Evolutionary conservation across 2,329 filamentous ascomycete species (phyloP), one percentile per base, ranked within the genome.

Genomic region (Penicillium freii): DNA sequence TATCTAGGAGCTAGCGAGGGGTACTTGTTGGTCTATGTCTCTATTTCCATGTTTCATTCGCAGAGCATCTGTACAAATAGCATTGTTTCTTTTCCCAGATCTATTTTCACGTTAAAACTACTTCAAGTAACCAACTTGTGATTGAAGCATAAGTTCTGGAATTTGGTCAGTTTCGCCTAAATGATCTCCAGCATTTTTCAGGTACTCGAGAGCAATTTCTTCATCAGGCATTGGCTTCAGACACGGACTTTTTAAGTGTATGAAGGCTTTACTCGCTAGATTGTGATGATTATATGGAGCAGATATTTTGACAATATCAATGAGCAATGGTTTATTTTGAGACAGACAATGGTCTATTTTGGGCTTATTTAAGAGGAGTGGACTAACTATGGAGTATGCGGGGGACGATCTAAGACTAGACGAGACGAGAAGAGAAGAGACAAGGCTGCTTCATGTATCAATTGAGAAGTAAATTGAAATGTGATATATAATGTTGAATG

Each of bases 1-100:
- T 55, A 51, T 51, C 47, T 61, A 56, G 44, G 51, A 51, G 40
- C 48, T 38, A 54, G 50, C 46, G 50, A 51, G 59, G 54, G 42
- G 54, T 44, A 56, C 38, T 47, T 56, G 45, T 50, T 61, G 57
- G 54, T 39, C 49, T 38, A 42, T 50, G 48, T 39, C 43, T 46
- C 46, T 39, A 53, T 48, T 58, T 46, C 29, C 33, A 25, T 51
- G 21, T 57, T 40, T 45, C 49, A 21, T 51, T 29, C 27, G 31
- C 38, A 62, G 53, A 53, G 56, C 53, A 56, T 59, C 42, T 67
- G 65, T 67, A 67, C 60, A 64, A 67, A 66, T 67, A 67, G 51
- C 59, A 63, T 58, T 59, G 10, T 59, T 55, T 46, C 48, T 51
- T 57, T 45, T 42, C 47, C n/a, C 21, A 25, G n/a, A 13, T 39